phyloP scores from a whole-genome alignment of 225 moss, liverwort and hornwort genomes.

The Pleurozium schreberi region DNA sequence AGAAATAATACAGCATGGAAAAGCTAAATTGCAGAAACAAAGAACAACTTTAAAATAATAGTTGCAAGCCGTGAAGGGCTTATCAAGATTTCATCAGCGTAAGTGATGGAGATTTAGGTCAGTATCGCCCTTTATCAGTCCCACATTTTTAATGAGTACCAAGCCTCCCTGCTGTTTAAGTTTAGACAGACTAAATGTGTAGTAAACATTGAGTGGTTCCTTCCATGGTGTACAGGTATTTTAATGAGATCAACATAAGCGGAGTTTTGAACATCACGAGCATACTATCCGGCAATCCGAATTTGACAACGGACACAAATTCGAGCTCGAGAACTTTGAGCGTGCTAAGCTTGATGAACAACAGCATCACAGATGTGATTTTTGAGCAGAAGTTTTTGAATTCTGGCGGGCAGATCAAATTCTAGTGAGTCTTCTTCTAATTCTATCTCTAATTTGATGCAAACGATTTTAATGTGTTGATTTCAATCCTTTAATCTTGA shows the following conservation, averaged over 20 bases:
- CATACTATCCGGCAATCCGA: neutral
- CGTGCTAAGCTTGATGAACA: slow-evolving; percentile 16
- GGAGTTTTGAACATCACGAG: slow-evolving; percentile 6
- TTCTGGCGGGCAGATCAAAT: neutral
- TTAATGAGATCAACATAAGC: neutral
- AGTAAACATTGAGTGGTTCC: neutral
- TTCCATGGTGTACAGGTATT: neutral
- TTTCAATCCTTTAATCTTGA: neutral
- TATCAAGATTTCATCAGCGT: neutral
- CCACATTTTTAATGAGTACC: neutral
- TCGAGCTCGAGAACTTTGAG: neutral
- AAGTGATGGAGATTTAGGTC: neutral
- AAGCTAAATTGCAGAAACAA: neutral
- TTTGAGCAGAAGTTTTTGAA: neutral
- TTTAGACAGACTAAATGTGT: neutral
- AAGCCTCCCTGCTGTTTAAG: neutral
- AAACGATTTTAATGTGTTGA: neutral
- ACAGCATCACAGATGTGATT: slow-evolving; percentile 8
- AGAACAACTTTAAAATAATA: neutral
- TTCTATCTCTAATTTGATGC: too few species aligned
- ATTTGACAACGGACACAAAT: neutral
- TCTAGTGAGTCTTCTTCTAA: slow-evolving; percentile 5
- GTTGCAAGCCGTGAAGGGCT: neutral
- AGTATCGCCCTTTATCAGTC: neutral
- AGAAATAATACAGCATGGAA: neutral